Percentiles rank a stretch among this genome's conserved stretches.
These are phyloP conservation scores for Hyphodiscus sp. DNA, from an alignment of 2,329 filamentous ascomycete genomes.

Conservation along the genomic window DNA sequence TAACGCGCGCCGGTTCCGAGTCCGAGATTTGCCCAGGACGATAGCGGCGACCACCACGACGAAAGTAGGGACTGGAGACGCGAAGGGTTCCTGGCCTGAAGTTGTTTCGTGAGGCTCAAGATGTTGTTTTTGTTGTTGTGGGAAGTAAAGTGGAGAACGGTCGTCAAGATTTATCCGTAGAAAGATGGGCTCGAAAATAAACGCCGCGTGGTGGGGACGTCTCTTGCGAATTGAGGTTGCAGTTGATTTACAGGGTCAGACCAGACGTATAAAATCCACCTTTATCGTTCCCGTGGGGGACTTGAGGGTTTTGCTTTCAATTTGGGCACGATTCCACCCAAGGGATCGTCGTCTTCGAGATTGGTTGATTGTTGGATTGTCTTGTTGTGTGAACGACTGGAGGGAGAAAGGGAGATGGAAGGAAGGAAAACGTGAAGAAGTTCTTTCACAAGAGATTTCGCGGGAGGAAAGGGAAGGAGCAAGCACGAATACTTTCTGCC, in stretches of 20 bases:
- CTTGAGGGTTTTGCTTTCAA: background rate
- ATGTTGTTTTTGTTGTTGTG: constrained; percentile 8
- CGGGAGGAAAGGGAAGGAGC: background rate
- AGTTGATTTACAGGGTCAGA: constrained; percentile 14
- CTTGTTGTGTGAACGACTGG: background rate
- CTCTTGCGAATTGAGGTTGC: constrained; percentile 14
- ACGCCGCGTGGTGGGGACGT: constrained; percentile 22
- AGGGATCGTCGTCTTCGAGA: background rate
- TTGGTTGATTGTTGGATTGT: too few relatives aligned
- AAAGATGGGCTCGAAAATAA: constrained; percentile 20
- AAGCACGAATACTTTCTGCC: background rate
- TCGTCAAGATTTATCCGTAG: constrained; percentile 19
- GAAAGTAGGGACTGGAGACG: too few relatives aligned
- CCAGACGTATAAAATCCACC: constrained; percentile 1
- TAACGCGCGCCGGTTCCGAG: too few relatives aligned
- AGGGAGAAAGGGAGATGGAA: background rate
- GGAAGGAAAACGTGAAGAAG: background rate
- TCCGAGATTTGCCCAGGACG: too few relatives aligned
- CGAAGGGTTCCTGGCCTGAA: too few relatives aligned
- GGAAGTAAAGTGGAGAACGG: constrained; percentile 20
- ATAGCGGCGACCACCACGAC: too few relatives aligned
- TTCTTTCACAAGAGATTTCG: background rate
- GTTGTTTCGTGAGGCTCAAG: constrained; percentile 19
- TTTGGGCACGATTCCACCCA: background rate
- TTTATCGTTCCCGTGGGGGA: background rate